A percentile compares a stretch with the other conserved stretches of the same genome.
Conservation (phyloP, 2,329 filamentous ascomycete genomes). For the Penicillium sp. region DNA sequence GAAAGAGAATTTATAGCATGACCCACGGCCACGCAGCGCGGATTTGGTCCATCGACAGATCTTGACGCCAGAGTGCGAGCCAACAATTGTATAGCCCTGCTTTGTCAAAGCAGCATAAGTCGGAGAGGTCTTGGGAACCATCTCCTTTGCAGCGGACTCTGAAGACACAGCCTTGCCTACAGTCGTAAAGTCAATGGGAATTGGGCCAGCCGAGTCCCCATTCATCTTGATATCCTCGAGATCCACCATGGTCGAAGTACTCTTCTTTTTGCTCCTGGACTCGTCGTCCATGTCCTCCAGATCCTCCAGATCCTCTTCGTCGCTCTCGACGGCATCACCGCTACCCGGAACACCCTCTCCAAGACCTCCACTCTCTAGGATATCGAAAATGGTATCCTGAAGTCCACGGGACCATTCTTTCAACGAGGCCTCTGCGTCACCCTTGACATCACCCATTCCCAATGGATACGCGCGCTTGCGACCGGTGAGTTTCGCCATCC, state of each 20-base stretch:
- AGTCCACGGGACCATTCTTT: conserved; percentile 80
- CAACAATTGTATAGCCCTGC: conserved; percentile 94
- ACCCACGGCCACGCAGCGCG: conserved; percentile 87
- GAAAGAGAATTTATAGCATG: conserved; percentile 97
- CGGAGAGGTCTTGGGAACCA: conserved; percentile 90
- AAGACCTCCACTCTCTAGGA: conserved; percentile 58
- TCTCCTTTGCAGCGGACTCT: conserved; percentile 71
- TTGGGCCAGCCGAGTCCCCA: conserved; percentile 51
- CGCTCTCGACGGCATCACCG: conserved; percentile 83
- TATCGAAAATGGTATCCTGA: conserved; percentile 69
- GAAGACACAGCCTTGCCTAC: conserved; percentile 53
- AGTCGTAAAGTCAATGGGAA: conserved; percentile 83
- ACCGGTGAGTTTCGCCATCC: conserved; percentile 94
- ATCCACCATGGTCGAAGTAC: conserved; percentile 66
- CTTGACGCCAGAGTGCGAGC: conserved; percentile 94
- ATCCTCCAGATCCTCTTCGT: conserved; percentile 71
- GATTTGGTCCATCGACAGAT: conserved; percentile 99
- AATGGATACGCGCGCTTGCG: conserved; percentile 87
- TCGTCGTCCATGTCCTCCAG: conserved; percentile 46
- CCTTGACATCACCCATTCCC: conserved; percentile 84
- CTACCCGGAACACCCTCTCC: conserved; percentile 77
- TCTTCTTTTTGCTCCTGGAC: conserved; percentile 52
- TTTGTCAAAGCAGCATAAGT: conserved; percentile 91
- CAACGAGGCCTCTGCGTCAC: conserved; percentile 70
- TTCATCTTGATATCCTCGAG: conserved; percentile 77